phyloP scores from a whole-genome alignment of 2,329 filamentous ascomycete genomes.

The Gremmenia infestans region DNA sequence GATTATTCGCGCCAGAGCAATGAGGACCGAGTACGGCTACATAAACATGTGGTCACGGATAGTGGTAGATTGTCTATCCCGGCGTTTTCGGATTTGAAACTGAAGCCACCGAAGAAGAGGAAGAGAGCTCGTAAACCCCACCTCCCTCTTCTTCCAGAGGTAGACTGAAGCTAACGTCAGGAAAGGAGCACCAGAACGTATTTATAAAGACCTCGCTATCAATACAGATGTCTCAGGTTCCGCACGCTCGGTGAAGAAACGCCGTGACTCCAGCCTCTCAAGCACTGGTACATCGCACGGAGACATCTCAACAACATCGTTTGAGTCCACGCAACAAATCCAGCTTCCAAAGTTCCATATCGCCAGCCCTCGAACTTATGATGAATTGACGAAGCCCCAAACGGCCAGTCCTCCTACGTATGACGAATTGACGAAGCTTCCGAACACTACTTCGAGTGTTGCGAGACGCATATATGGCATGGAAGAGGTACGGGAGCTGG shows the following conservation, averaged over 20 bases:
- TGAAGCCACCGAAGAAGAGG: background rate
- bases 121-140: background rate
- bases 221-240: no score
- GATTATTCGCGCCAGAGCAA: background rate
- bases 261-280: no score
- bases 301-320: no score
- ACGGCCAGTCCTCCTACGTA: background rate
- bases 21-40: background rate
- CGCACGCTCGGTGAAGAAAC: no score
- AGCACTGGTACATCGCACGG: no score
- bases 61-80: background rate
- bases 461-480: background rate
- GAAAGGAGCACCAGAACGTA: background rate
- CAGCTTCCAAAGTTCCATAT: background rate
- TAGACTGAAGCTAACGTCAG: background rate
- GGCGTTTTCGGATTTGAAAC: background rate
- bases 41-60: background rate
- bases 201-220: no score
- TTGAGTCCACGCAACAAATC: no score
- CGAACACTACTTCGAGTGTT: background rate
- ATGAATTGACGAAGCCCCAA: background rate
- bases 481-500: background rate
- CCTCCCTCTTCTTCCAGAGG: background rate
- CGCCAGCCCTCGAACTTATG: background rate
- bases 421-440: background rate